These are phyloP conservation scores for Acacia crassicarpa DNA, from an alignment of 306 rosid species.

Conservation along the genomic window DNA sequence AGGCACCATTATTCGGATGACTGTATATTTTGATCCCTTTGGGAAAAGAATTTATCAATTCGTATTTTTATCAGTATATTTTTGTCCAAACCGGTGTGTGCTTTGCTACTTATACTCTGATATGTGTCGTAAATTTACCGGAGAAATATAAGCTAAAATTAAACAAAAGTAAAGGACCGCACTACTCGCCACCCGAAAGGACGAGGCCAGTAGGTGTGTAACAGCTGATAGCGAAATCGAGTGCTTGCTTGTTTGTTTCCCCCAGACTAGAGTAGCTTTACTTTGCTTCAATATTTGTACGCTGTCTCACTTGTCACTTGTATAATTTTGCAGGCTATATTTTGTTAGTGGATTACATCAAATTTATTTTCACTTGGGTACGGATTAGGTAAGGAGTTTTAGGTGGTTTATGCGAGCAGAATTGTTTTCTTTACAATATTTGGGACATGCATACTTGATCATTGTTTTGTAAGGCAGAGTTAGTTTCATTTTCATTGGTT, in stretches of 20 bases:
- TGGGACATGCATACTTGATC: neutral
- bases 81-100: no score
- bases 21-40: no score
- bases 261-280: neutral
- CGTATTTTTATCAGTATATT: no score
- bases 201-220: no score
- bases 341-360: conserved; percentile 92
- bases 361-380: conserved; percentile 72
- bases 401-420: conserved; percentile 19
- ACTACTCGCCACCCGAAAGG: no score
- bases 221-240: neutral
- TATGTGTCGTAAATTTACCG: no score
- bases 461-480: neutral
- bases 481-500: conserved; percentile 9
- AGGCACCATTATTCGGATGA: no score
- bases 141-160: no score
- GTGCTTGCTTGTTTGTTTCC: neutral
- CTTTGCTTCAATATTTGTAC: conserved; percentile 23
- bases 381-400: conserved; percentile 71
- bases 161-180: no score
- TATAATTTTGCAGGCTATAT: conserved; percentile 74
- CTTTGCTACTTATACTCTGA: no score
- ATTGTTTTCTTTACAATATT: neutral
- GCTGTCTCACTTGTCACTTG: conserved; percentile 23
- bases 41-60: no score